Conservation (phyloP, 768 basidiomycete species). For the Phylloporus arenicola region DNA sequence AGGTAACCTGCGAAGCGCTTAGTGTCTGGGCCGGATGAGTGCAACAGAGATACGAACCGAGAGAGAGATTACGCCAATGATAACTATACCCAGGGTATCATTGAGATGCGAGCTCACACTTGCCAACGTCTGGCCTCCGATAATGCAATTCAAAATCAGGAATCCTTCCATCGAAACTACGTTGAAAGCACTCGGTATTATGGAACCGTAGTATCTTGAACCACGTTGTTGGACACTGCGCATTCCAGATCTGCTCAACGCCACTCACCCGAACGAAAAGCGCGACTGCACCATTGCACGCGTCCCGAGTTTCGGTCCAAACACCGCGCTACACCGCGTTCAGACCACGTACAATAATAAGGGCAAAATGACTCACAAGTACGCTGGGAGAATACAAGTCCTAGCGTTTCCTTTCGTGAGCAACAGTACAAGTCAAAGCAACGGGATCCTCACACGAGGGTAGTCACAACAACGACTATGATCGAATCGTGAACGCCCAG, state of each 20-base stretch:
- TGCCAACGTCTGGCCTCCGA: slow-evolving; percentile 59
- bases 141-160: slow-evolving; percentile 52
- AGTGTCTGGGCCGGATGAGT: neutral
- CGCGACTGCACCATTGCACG: slow-evolving; percentile 56
- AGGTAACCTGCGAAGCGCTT: slow-evolving; percentile 41
- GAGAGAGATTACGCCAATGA: slow-evolving; percentile 29
- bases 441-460: slow-evolving; percentile 35
- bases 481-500: slow-evolving; percentile 42
- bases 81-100: slow-evolving; percentile 32
- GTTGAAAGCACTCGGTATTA: slow-evolving; percentile 42
- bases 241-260: slow-evolving; percentile 9
- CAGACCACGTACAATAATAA: neutral
- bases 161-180: slow-evolving; percentile 50
- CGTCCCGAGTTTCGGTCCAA: slow-evolving; percentile 51
- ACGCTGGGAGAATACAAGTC: slow-evolving; percentile 32
- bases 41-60: slow-evolving; percentile 16
- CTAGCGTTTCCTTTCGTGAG: slow-evolving; percentile 18
- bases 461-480: slow-evolving; percentile 38
- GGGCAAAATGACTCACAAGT: slow-evolving; percentile 28
- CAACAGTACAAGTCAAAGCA: neutral
- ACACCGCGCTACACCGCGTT: slow-evolving; percentile 35
- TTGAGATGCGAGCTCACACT: slow-evolving; percentile 36
- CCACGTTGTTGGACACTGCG: slow-evolving; percentile 1
- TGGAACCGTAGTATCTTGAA: slow-evolving; percentile 36
- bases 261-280: slow-evolving; percentile 45